Evolutionary conservation across 192 early-diverging fungal genomes (phyloP), one percentile per base, ranked within the genome.

Genomic region (Phycomyces blakesleeanus): DNA sequence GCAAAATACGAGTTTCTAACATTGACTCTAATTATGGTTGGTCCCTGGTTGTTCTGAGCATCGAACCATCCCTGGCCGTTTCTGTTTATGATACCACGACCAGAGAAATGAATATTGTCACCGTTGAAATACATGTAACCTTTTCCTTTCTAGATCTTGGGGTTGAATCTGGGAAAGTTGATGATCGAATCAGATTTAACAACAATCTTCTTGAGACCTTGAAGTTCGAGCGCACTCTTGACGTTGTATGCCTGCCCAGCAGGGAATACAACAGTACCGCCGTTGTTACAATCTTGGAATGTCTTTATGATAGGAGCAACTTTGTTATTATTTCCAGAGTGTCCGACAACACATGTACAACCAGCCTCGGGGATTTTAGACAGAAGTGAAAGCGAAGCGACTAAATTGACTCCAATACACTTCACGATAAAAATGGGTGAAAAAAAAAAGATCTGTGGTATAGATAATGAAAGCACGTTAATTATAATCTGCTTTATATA

Each of bases 261-360:
- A 1, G 64, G 34, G 12, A 66, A 66, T n/a, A 51, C 56, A 37
- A 66, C 64, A 10, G 38, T 66, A 22, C 56, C 64, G n/a, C 56
- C 64, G 51, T 55, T 57, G 21, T 57, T 49, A 25, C 56, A 66
- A 8, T 44, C 47, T 9, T 25, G 50, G 29, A 66, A 66, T 21
- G 64, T 55, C 11, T 38, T 50, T 1, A 25, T 22, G 6, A 66
- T 66, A 22, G 34, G 29, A 7, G 42, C 15, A 41, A 57, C 47
- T 41, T 57, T 55, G 29, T 66, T 57, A 8, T 40, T 55, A 20
- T 55, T 56, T 14, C 55, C 50, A 11, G 29, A 34, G 29, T 55
- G 47, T 16, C 42, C 40, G 21, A 65, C 55, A 34, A 56, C 55
- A 49, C 63, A 65, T 20, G 63, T 64, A 25, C 34, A 34, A 9